Evolutionary conservation across 441 rosid genomes (phyloP), one percentile per base, ranked within the genome.

Genomic region (Biscutella laevigata): DNA sequence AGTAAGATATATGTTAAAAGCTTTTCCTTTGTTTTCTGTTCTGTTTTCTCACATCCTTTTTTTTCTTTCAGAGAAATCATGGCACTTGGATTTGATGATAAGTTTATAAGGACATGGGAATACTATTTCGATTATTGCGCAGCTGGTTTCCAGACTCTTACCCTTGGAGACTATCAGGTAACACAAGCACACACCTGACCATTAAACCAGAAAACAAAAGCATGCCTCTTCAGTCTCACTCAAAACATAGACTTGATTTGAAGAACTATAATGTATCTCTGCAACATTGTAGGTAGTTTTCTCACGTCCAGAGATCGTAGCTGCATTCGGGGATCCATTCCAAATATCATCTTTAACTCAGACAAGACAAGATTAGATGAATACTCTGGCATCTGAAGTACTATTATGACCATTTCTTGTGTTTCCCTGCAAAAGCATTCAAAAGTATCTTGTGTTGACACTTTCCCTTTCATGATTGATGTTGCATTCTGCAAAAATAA

Each of bases 41-140:
- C 7, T 41, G 28, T 2, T 42, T 51, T 12, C 3, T 17, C 24
- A 24, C 6, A 22, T 37, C 27, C 50, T 20, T 20, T 42, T 22
- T 5, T 35, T 16, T 2, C 40, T 21, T 6, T 4, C 53, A 84
- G 95, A 34, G 48, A 84, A 77, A 75, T 82, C 46, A 27, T 38
- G 39, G 71, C 52, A 11, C 56, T 90, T 33, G 95, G 91, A 47
- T 84, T 86, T 59, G 32, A 77, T 17, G 82, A 86, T 7, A 71
- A 79, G 61, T 90, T 90, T 73, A 63, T 86, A 9, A 66, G 89
- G 35, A 86, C 89, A 8, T 89, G 95, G 97, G 95, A 82, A 36
- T 90, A 90, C 30, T 89, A 86, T 57, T 89, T 89, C 32, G 91
- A 89, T 27, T 84, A 86, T 12, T 58, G 71, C 10, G 88, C 88